phyloP scores from a whole-genome alignment of 345 rosid genomes.

The Hevea brasiliensis region DNA sequence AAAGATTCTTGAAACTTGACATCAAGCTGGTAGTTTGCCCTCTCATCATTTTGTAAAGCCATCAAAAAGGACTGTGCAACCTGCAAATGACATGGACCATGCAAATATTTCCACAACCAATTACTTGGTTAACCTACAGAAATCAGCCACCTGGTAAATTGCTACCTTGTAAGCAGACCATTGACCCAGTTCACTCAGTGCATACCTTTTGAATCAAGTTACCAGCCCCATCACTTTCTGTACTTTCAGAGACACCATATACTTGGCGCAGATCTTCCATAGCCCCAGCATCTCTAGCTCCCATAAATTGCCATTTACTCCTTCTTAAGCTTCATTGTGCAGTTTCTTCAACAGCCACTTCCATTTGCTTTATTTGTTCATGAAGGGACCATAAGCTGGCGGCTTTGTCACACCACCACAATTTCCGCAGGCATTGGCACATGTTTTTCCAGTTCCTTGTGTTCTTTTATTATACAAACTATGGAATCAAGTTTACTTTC shows the following conservation, averaged over 20 bases:
- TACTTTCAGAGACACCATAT: slow-evolving; percentile 96
- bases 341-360: slow-evolving; percentile 86
- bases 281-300: slow-evolving; percentile 99
- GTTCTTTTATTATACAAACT: slow-evolving; percentile 90
- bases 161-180: slow-evolving; percentile 99
- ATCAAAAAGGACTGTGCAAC: slow-evolving; percentile 90
- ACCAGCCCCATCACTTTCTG: slow-evolving; percentile 98
- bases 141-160: background rate
- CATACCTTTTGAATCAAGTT: slow-evolving; percentile 90
- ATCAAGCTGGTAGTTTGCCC: slow-evolving; percentile 89
- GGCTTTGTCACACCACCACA: slow-evolving; percentile 92
- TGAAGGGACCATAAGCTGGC: slow-evolving; percentile 94
- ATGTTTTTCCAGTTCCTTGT: slow-evolving; percentile 93
- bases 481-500: slow-evolving; percentile 92
- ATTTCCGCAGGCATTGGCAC: slow-evolving; percentile 95
- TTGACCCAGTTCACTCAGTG: slow-evolving; percentile 93
- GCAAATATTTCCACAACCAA: slow-evolving; percentile 3
- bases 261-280: slow-evolving; percentile 93
- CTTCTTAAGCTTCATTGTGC: slow-evolving; percentile 79
- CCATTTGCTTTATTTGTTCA: slow-evolving; percentile 91
- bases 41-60: slow-evolving; percentile 90
- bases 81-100: slow-evolving; percentile 37
- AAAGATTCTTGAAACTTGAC: slow-evolving; percentile 94
- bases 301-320: slow-evolving; percentile 99
- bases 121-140: slow-evolving; percentile 10